Percentiles rank a stretch among this genome's conserved stretches.
phyloP scores from a whole-genome alignment of 208 protist genomes.

The Trypanosoma mega region DNA sequence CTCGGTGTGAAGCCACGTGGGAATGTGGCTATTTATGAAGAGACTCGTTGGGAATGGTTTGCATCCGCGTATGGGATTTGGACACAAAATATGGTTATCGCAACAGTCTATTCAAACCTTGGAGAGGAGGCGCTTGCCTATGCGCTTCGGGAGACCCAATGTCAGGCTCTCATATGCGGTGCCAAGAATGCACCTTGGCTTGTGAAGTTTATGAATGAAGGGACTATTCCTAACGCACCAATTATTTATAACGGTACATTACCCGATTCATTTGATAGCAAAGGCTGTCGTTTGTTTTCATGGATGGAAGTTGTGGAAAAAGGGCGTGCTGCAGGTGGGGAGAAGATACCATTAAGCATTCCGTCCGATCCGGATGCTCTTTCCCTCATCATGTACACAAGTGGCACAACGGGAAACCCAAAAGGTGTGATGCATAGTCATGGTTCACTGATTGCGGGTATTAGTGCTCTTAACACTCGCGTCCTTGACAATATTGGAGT shows the following conservation, averaged over 20 bases:
- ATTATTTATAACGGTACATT: conserved; percentile 66
- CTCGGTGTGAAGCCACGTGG: conserved; percentile 37
- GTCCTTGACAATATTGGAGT: conserved; percentile 31
- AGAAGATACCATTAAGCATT: conserved; percentile 18
- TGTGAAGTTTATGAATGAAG: conserved; percentile 40
- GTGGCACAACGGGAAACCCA: conserved; percentile 64
- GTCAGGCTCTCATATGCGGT: conserved; percentile 69
- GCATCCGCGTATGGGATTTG: conserved; percentile 72
- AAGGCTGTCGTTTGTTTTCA: conserved; percentile 30
- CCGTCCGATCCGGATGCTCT: conserved; percentile 42
- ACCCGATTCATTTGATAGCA: conserved; percentile 21
- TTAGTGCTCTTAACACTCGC: conserved; percentile 27
- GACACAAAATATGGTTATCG: conserved; percentile 51
- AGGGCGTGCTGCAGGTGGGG: conserved; percentile 20
- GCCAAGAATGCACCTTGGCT: conserved; percentile 51
- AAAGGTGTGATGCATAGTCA: conserved; percentile 87
- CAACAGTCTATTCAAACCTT: conserved; percentile 89
- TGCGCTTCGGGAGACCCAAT: conserved; percentile 64
- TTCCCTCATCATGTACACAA: conserved; percentile 81
- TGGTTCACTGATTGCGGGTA: conserved; percentile 39
- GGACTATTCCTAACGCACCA: conserved; percentile 33
- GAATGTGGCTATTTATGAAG: conserved; percentile 76
- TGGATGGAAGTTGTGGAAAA: conserved; percentile 57
- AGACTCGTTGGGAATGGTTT: conserved; percentile 85
- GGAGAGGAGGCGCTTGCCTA: conserved; percentile 66